Evolutionary conservation across 306 rosid genomes (phyloP).

Genomic region (Carpinus fangiana): DNA sequence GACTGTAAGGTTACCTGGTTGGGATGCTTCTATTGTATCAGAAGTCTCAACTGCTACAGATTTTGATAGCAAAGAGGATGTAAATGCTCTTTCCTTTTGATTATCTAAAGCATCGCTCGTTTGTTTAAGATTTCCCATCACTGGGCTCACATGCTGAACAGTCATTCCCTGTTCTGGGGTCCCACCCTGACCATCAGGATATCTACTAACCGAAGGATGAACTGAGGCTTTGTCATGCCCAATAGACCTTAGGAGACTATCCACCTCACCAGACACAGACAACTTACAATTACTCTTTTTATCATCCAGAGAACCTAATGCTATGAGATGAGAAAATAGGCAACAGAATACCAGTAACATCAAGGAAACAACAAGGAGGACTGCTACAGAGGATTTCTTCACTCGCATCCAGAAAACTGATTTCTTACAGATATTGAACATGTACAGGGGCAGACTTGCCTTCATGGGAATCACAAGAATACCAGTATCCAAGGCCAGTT

Average conservation of each 20-base stretch:
- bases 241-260: slow-evolving; percentile 33
- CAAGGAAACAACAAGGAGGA: slow-evolving; percentile 44
- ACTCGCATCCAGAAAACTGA: slow-evolving; percentile 64
- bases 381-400: slow-evolving; percentile 54
- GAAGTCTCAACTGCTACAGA: slow-evolving; percentile 35
- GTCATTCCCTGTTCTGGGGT: slow-evolving; percentile 30
- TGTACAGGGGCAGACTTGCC: slow-evolving; percentile 62
- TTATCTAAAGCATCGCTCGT: slow-evolving; percentile 32
- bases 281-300: slow-evolving; percentile 42
- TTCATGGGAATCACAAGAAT: slow-evolving; percentile 77
- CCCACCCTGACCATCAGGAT: slow-evolving; percentile 34
- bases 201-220: slow-evolving; percentile 35
- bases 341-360: slow-evolving; percentile 48
- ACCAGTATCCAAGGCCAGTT: slow-evolving; percentile 73
- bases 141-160: slow-evolving; percentile 31
- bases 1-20: slow-evolving; percentile 49
- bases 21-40: slow-evolving; percentile 45
- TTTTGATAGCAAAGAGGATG: slow-evolving; percentile 37
- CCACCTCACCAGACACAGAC: slow-evolving; percentile 42
- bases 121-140: slow-evolving; percentile 30
- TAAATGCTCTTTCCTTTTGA: slow-evolving; percentile 36
- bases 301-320: slow-evolving; percentile 43
- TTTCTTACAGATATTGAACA: slow-evolving; percentile 70
- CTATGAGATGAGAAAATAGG: slow-evolving; percentile 43
- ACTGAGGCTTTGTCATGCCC: slow-evolving; percentile 33